These are phyloP conservation scores for Phytophthora sansomeana DNA, from an alignment of 352 stramenopile genomes.

Conservation along the genomic window DNA sequence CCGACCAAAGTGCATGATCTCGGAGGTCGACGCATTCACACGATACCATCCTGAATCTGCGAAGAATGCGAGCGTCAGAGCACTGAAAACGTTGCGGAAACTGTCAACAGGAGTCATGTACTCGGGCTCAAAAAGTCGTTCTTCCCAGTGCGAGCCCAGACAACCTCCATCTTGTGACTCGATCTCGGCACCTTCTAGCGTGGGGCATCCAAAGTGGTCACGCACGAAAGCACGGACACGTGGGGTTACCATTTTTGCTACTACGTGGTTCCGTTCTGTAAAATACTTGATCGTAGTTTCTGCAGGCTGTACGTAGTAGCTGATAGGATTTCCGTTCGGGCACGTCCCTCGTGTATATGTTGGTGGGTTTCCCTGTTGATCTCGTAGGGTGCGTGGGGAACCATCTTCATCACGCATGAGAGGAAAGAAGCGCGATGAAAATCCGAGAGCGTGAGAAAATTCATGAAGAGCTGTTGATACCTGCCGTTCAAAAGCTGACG, in stretches of 20 bases:
- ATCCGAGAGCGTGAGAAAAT: slow-evolving; percentile 76
- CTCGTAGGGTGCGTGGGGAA: slow-evolving; percentile 60
- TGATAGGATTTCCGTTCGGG: slow-evolving; percentile 57
- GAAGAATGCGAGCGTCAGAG: slow-evolving; percentile 77
- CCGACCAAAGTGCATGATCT: slow-evolving; percentile 65
- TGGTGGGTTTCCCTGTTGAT: slow-evolving; percentile 48
- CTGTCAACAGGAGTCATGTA: slow-evolving; percentile 78
- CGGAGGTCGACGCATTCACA: slow-evolving; percentile 49
- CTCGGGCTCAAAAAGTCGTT: slow-evolving; percentile 78
- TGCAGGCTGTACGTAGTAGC: slow-evolving; percentile 47
- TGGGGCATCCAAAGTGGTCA: slow-evolving; percentile 67
- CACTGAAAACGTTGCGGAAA: slow-evolving; percentile 68
- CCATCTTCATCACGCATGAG: slow-evolving; percentile 72
- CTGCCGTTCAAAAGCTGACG: slow-evolving; percentile 59
- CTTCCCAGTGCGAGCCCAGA: slow-evolving; percentile 81
- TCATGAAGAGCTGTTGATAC: slow-evolving; percentile 78
- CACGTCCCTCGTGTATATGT: slow-evolving; percentile 40
- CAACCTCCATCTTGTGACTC: slow-evolving; percentile 82
- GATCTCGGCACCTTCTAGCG: slow-evolving; percentile 65
- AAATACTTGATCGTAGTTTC: slow-evolving; percentile 59
- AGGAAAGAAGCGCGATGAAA: slow-evolving; percentile 71
- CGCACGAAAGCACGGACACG: slow-evolving; percentile 56
- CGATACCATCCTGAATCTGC: slow-evolving; percentile 83
- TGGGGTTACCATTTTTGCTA: slow-evolving; percentile 71
- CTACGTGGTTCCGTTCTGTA: slow-evolving; percentile 50